Base-by-base conservation (phyloP, 345 rosid species). In the Populus euphratica region DNA sequence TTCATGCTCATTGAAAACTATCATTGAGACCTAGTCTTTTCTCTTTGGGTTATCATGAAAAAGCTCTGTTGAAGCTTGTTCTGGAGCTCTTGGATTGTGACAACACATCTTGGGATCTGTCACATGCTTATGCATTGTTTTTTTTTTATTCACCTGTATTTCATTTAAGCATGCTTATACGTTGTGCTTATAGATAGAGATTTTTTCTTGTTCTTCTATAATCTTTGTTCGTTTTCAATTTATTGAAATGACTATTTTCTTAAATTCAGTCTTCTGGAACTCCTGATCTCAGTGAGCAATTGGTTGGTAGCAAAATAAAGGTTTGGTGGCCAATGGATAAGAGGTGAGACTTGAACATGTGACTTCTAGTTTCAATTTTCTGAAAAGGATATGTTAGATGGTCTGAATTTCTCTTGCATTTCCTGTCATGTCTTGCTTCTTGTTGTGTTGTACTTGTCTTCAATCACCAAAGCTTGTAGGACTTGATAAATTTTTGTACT, bases 271-370 rank as follows among this genome's bases (percentile, higher is more conserved):
- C 50, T 41, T 80, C 87, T 77, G 73, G 71, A 66, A 76, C 16
- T 68, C 78, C 76, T 73, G 84, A 33, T 35, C 73, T 75, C 74
- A 81, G 80, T 62, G 79, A 82, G 82, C 85, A 83, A 73, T 77
- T 92, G 87, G 73, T 86, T 21, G 94, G 89, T 54, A 75, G 79
- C 75, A 90, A 77, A 83, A 80, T 92, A 73, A 88, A 84, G 75
- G 87, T 92, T 33, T 92, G 92, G 91, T 92, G 96, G 96, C 96
- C 94, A 10, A 12, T 83, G 73, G 96, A 92, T 83, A 83, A 72
- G 77, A 87, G 5, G 97, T 90, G 73, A 87, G 94, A 72, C 50
- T 78, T 59, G 64, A 23, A 59, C 23, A 59, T 59, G 29, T 23
- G 64, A 59, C 54, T 71, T 64, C 54, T 14, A 72, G 56, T 80